Evolutionary conservation across 225 moss, liverwort and hornwort genomes (phyloP).

Genomic region (Bryum argenteum): DNA sequence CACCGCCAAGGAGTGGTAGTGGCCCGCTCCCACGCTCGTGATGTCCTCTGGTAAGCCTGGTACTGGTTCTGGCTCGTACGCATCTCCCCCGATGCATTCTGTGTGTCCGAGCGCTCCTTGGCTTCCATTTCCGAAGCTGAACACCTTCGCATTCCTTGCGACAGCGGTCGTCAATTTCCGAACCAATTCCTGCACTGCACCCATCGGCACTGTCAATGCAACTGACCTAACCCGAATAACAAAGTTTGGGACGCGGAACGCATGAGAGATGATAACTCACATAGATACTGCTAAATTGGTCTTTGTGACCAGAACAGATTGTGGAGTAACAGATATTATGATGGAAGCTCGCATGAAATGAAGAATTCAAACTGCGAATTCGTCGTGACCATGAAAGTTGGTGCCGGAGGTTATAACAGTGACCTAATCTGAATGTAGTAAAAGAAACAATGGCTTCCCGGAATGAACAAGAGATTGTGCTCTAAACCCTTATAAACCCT

Average conservation of each 20-base stretch:
- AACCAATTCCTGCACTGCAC: neutral
- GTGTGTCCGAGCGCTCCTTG: constrained; percentile 81
- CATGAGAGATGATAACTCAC: neutral
- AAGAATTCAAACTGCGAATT: neutral
- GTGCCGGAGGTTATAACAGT: neutral
- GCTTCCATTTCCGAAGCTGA: constrained; percentile 88
- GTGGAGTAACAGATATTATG: too few relatives aligned
- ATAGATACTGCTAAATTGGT: neutral
- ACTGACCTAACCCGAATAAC: neutral
- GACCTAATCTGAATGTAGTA: neutral
- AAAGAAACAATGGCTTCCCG: neutral
- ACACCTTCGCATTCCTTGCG: constrained; percentile 49
- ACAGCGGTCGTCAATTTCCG: constrained; percentile 25
- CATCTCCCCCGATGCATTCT: constrained; percentile 60
- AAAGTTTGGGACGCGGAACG: neutral
- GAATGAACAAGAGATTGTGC: too few relatives aligned
- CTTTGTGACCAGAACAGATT: too few relatives aligned
- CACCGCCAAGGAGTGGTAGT: constrained; percentile 89
- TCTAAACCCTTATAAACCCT: too few relatives aligned
- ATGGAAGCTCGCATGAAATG: too few relatives aligned
- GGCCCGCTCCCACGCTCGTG: constrained; percentile 67
- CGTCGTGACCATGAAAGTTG: too few relatives aligned
- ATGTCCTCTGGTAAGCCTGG: constrained; percentile 65
- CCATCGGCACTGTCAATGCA: neutral
- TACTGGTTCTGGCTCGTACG: constrained; percentile 52